Conservation (phyloP, 2,329 filamentous ascomycete genomes). For the Reticulascus tulasneorum region DNA sequence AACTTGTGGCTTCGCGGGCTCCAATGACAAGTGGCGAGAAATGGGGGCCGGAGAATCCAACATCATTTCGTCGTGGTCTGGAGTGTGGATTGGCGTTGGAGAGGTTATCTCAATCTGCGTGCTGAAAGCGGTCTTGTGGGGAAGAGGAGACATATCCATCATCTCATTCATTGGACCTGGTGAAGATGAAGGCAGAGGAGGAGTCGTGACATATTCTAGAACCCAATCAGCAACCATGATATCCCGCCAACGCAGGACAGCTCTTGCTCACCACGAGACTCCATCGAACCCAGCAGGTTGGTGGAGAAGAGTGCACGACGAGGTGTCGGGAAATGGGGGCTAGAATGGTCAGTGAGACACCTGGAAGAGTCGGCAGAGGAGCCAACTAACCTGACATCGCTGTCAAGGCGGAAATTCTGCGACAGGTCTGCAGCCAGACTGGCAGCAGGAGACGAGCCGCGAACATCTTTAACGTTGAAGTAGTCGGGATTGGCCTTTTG, state of each 20-base stretch:
- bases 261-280: conserved; percentile 53
- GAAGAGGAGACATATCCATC: conserved; percentile 93
- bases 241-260: conserved; percentile 3
- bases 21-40: conserved; percentile 41
- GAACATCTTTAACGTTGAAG: conserved; percentile 73
- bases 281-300: conserved; percentile 57
- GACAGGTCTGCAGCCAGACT: conserved; percentile 91
- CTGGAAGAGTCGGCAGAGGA: conserved; percentile 17
- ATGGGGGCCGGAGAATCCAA: conserved; percentile 54
- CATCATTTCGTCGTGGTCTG: conserved; percentile 47
- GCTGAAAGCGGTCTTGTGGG: conserved; percentile 74
- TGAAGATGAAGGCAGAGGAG: conserved; percentile 78
- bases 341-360: conserved; percentile 27
- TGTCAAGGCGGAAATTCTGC: conserved; percentile 95
- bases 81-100: conserved; percentile 59
- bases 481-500: conserved; percentile 64
- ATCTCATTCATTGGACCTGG: conserved; percentile 67
- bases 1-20: conserved; percentile 44
- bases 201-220: conserved; percentile 74
- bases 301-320: conserved; percentile 80
- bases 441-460: conserved; percentile 84
- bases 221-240: conserved; percentile 17
- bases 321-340: conserved; percentile 78
- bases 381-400: conserved; percentile 65
- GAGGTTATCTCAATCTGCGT: conserved; percentile 65